Conservation (phyloP, 2,329 filamentous ascomycete genomes). For the Dendrostoma leiphaemia region DNA sequence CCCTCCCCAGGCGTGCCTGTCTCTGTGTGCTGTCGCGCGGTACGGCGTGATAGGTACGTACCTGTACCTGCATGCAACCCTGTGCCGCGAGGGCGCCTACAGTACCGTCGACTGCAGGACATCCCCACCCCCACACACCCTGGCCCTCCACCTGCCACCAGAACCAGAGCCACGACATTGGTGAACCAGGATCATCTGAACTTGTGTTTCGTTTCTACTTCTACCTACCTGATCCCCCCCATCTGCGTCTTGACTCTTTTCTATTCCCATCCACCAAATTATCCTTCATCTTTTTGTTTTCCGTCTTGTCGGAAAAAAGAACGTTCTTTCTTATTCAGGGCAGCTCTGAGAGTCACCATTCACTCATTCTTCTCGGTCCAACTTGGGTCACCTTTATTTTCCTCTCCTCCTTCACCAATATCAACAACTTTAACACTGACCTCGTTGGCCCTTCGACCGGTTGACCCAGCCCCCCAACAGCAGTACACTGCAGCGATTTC, state of each 20-base stretch:
- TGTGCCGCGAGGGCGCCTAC: too few species aligned
- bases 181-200: too few species aligned
- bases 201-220: not conserved
- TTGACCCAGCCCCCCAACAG: not conserved
- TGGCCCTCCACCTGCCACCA: too few species aligned
- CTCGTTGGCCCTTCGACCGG: constrained; percentile 1
- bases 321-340: constrained; percentile 3
- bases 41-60: too few species aligned
- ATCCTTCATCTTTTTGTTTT: not conserved
- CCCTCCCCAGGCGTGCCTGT: too few species aligned
- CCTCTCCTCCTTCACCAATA: not conserved
- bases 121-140: too few species aligned
- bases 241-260: not conserved
- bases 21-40: too few species aligned
- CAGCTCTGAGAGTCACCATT: constrained; percentile 10
- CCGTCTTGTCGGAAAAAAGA: not conserved
- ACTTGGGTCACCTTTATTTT: not conserved
- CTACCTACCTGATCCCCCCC: not conserved
- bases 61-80: constrained; percentile 8
- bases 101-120: not conserved
- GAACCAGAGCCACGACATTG: too few species aligned
- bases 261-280: not conserved
- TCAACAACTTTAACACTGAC: too few species aligned
- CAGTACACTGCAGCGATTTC: not conserved
- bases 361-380: not conserved